These are phyloP conservation scores for Alternaria brassicicola DNA, from an alignment of 2,329 filamentous ascomycete species.

Conservation along the genomic window DNA sequence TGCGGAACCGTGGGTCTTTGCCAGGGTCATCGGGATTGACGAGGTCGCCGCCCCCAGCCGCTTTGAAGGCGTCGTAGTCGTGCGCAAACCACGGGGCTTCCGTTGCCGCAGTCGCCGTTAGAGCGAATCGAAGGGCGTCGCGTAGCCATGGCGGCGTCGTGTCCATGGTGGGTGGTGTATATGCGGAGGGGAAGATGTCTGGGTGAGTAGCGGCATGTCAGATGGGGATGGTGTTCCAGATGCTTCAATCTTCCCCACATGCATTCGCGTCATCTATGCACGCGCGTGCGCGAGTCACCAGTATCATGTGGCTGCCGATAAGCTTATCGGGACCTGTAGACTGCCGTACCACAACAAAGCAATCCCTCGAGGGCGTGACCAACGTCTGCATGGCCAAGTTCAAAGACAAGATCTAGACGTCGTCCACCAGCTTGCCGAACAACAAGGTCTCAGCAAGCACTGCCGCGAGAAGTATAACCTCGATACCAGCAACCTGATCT, in stretches of 20 bases:
- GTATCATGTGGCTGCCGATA: slow-evolving; percentile 23
- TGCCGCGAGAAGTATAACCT: too few species aligned
- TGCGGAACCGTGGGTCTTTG: slow-evolving; percentile 45
- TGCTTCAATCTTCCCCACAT: slow-evolving; percentile 7
- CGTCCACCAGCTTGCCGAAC: too few species aligned
- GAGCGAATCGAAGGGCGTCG: slow-evolving; percentile 31
- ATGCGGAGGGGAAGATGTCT: slow-evolving; percentile 1
- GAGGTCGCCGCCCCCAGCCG: slow-evolving; percentile 18
- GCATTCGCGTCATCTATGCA: slow-evolving; percentile 16
- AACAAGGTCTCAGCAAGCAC: too few species aligned
- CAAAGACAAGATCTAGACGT: too few species aligned
- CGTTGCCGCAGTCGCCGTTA: slow-evolving; percentile 33
- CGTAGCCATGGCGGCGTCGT: slow-evolving; percentile 27
- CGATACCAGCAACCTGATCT: too few species aligned
- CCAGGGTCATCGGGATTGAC: slow-evolving; percentile 41
- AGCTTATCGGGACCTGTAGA: slow-evolving; percentile 13
- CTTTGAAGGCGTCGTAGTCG: slow-evolving; percentile 4
- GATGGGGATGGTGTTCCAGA: slow-evolving; percentile 7
- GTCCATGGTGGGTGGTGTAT: slow-evolving; percentile 6
- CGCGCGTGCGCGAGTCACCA: slow-evolving; percentile 8
- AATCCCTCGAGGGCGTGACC: too few species aligned
- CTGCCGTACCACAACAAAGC: too few species aligned
- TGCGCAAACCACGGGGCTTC: slow-evolving; percentile 21
- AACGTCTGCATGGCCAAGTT: too few species aligned
- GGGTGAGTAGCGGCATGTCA: slow-evolving; percentile 12